These are phyloP conservation scores for Trichoderma polysporum DNA, from an alignment of 2,329 filamentous ascomycete genomes.

Conservation along the genomic window DNA sequence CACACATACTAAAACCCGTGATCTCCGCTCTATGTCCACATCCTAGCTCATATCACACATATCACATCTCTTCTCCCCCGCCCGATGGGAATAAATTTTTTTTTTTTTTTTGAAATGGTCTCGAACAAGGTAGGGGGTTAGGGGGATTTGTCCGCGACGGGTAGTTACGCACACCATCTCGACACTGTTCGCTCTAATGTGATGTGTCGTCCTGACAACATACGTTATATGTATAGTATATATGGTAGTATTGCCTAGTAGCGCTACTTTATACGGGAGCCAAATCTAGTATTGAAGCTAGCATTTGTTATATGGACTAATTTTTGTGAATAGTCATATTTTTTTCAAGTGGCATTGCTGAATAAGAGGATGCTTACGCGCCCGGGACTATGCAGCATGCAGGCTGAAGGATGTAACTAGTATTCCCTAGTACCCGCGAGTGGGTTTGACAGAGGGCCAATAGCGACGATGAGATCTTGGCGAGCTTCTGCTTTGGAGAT, in stretches of 20 bases:
- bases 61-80: constrained; percentile 3
- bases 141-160: not conserved
- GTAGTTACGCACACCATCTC: not conserved
- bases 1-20: constrained; percentile 15
- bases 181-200: not conserved
- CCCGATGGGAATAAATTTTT: not conserved
- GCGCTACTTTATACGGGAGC: not conserved
- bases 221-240: not conserved
- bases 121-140: not conserved
- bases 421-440: not conserved
- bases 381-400: constrained; percentile 4
- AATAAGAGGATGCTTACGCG: constrained; percentile 14
- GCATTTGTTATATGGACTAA: not conserved
- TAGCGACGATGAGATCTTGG: not conserved
- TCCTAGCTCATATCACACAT: constrained; percentile 13
- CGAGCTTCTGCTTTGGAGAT: not conserved
- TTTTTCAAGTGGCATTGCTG: not conserved
- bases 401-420: constrained; percentile 3
- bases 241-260: not conserved
- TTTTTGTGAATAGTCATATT: constrained; percentile 5
- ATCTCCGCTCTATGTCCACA: constrained; percentile 14
- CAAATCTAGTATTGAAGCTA: not conserved
- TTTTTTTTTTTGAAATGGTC: too few species aligned
- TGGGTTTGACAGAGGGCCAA: not conserved
- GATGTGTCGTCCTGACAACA: not conserved